Conservation (phyloP, 306 rosid species). For the Lablab purpureus region DNA sequence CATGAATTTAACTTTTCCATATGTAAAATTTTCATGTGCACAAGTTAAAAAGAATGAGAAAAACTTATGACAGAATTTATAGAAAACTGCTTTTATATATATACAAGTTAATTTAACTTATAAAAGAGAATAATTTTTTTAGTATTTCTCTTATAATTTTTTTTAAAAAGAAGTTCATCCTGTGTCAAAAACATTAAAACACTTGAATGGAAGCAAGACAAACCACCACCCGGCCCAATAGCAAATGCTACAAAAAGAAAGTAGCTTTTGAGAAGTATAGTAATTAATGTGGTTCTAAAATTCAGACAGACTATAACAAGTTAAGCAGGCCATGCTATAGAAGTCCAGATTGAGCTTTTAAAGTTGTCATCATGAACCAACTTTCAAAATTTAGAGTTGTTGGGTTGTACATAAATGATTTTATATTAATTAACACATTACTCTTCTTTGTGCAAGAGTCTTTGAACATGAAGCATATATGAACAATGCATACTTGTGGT, state of each 20-base stretch:
- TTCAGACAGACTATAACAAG: background rate
- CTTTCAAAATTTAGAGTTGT: background rate
- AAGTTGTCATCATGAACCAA: background rate
- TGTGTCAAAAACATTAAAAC: background rate
- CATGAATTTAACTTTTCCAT: too few species aligned
- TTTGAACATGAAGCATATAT: background rate
- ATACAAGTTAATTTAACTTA: too few species aligned
- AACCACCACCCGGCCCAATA: background rate
- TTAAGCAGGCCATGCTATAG: background rate
- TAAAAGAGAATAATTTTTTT: too few species aligned
- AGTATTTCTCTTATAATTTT: too few species aligned
- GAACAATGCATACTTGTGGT: background rate
- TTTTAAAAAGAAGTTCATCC: too few species aligned
- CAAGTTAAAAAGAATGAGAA: too few species aligned
- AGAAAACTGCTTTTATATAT: too few species aligned
- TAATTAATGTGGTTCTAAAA: background rate
- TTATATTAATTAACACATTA: background rate
- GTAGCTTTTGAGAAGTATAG: background rate
- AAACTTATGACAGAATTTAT: too few species aligned
- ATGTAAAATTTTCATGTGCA: too few species aligned
- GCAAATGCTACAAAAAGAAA: background rate
- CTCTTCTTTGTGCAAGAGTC: background rate
- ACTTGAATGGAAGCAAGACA: background rate
- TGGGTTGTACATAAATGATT: background rate
- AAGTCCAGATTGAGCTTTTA: background rate